Conservation (phyloP, 345 rosid species). For the Litchi chinensis region DNA sequence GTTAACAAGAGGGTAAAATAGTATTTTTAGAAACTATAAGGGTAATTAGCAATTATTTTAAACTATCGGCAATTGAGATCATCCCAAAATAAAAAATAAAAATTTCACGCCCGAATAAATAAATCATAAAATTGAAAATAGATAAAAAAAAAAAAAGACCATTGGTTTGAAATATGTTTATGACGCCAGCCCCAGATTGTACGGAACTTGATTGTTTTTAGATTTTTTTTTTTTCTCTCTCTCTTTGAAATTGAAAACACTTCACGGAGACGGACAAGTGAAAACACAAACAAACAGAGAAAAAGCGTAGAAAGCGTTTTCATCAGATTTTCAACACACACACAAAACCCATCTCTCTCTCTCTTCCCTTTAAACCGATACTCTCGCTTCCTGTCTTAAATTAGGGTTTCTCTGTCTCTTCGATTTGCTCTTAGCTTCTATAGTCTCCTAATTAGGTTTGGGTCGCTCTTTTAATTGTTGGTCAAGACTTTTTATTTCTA, state of each 20-base stretch:
- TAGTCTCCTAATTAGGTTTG: neutral
- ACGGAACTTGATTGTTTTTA: constrained; percentile 1
- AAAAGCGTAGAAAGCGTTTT: constrained; percentile 8
- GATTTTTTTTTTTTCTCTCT: neutral
- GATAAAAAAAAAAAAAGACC: neutral
- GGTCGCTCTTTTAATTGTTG: neutral
- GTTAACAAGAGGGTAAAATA: too few relatives aligned
- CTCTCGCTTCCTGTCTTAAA: neutral
- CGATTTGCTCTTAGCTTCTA: neutral
- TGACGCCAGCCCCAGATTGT: constrained; percentile 4
- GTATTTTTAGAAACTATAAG: too few relatives aligned
- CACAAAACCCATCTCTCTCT: neutral
- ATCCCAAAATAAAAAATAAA: neutral
- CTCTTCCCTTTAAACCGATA: neutral
- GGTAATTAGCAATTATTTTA: too few relatives aligned
- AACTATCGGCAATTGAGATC: too few relatives aligned
- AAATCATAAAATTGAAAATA: too few relatives aligned
- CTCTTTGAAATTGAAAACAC: neutral
- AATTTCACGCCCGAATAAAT: neutral
- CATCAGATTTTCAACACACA: constrained; percentile 1
- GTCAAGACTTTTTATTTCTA: neutral
- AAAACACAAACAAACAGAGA: neutral
- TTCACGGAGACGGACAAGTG: neutral
- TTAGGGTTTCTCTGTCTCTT: neutral
- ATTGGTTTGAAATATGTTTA: neutral